Evolutionary conservation across 805 yeast species (phyloP).

Genomic region (Priceomyces fermenticarens): DNA sequence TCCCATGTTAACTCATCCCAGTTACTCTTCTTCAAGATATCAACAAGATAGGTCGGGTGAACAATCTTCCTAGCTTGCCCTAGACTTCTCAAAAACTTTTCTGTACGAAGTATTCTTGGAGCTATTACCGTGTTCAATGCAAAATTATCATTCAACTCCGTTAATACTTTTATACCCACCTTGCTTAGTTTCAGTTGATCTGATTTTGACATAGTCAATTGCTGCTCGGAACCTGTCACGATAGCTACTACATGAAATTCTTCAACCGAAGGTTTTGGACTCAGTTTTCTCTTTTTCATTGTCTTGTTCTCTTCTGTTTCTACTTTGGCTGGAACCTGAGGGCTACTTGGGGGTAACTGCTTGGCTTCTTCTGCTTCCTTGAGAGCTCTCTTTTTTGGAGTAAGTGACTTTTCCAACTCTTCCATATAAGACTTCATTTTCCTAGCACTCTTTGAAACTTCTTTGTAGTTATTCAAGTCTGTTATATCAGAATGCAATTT

Average conservation of each 20-base stretch:
- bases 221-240: slow-evolving; percentile 63
- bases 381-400: slow-evolving; percentile 4
- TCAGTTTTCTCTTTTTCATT: slow-evolving; percentile 12
- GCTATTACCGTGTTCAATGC: slow-evolving; percentile 57
- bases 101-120: slow-evolving; percentile 81
- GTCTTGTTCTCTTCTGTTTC: slow-evolving; percentile 6
- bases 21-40: slow-evolving; percentile 30
- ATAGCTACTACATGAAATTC: slow-evolving; percentile 47
- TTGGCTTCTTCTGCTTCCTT: background rate
- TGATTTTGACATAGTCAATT: slow-evolving; percentile 31
- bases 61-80: slow-evolving; percentile 54
- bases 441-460: slow-evolving; percentile 42
- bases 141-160: slow-evolving; percentile 41
- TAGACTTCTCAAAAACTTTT: slow-evolving; percentile 74
- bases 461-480: slow-evolving; percentile 62
- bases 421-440: slow-evolving; percentile 39
- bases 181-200: slow-evolving; percentile 43
- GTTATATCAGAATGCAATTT: slow-evolving; percentile 68
- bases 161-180: slow-evolving; percentile 57
- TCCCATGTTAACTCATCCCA: slow-evolving; percentile 9
- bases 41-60: slow-evolving; percentile 52
- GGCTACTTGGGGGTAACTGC: background rate
- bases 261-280: slow-evolving; percentile 11
- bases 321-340: background rate
- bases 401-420: slow-evolving; percentile 21